phyloP scores from a whole-genome alignment of 495 filamentous ascomycete species.

The Chaetomium cochliodes region DNA sequence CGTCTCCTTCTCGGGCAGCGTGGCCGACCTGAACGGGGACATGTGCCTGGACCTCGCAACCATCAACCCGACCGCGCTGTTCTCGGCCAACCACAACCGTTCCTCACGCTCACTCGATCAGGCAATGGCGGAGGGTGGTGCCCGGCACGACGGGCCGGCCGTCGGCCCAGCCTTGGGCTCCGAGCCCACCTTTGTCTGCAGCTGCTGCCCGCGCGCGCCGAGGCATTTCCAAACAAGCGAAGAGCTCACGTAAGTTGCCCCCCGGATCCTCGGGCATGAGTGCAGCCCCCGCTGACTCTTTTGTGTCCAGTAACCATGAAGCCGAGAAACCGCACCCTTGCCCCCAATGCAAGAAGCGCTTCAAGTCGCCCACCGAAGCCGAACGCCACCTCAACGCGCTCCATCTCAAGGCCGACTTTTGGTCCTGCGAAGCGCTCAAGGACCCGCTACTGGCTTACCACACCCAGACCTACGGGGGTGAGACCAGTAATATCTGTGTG shows the following conservation, averaged over 20 bases:
- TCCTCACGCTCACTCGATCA: constrained; percentile 16
- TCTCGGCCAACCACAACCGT: not conserved
- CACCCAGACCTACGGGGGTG: constrained; percentile 47
- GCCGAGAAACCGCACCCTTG: constrained; percentile 82
- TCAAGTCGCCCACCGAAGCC: constrained; percentile 90
- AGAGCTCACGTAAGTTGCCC: constrained; percentile 66
- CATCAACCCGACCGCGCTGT: constrained; percentile 15
- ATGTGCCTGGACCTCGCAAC: constrained; percentile 7
- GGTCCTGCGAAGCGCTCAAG: constrained; percentile 72
- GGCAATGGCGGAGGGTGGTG: not conserved
- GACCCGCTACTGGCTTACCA: constrained; percentile 61
- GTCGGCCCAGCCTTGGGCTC: not conserved
- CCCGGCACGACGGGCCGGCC: not conserved
- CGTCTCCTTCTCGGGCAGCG: constrained; percentile 10
- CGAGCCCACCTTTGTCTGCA: constrained; percentile 55
- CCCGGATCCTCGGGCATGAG: not conserved
- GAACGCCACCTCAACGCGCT: constrained; percentile 87
- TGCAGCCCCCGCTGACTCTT: not conserved
- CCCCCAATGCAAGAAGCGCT: constrained; percentile 74
- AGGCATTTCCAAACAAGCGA: constrained; percentile 73
- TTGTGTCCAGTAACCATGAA: constrained; percentile 52
- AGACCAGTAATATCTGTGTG: constrained; percentile 67
- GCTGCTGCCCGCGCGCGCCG: constrained; percentile 85
- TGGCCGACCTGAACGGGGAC: constrained; percentile 9
- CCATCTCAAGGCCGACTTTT: constrained; percentile 79